These are phyloP conservation scores for Cocos nucifera DNA, from an alignment of 176 grass and related monocot species.

Conservation along the genomic window DNA sequence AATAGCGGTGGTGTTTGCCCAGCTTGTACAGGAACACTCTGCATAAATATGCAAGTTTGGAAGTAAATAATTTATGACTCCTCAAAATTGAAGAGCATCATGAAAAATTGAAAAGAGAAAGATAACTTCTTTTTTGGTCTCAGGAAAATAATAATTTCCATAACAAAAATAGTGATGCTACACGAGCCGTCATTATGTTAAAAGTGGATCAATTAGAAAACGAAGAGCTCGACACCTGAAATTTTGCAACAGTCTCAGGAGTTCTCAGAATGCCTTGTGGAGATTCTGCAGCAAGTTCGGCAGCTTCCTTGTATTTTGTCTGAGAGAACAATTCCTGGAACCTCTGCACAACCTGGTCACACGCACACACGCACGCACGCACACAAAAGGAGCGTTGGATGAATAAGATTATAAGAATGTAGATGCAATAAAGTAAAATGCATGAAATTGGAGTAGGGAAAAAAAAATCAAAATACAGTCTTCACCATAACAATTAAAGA, in stretches of 20 bases:
- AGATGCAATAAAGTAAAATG: too few relatives aligned
- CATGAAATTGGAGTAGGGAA: too few relatives aligned
- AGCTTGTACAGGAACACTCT: constrained; percentile 16
- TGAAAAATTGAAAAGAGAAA: too few relatives aligned
- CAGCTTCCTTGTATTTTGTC: constrained; percentile 98
- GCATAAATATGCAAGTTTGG: background rate
- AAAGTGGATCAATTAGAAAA: background rate
- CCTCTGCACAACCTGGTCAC: constrained; percentile 80
- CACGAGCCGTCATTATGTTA: background rate
- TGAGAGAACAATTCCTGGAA: constrained; percentile 91
- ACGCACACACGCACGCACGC: too few relatives aligned
- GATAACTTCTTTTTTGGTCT: too few relatives aligned
- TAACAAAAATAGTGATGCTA: background rate
- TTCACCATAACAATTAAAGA: too few relatives aligned
- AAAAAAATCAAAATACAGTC: too few relatives aligned
- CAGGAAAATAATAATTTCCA: background rate
- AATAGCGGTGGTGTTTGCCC: constrained; percentile 12
- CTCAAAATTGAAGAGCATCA: too few relatives aligned
- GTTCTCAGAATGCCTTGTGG: constrained; percentile 85
- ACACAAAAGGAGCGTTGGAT: background rate
- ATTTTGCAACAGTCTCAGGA: constrained; percentile 86
- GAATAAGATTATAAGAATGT: too few relatives aligned
- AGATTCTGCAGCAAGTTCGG: constrained; percentile 92
- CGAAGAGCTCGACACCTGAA: constrained; percentile 42
- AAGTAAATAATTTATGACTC: background rate